These are phyloP conservation scores for Solanum aculeatissimum DNA, from an alignment of 305 asterid genomes.

Conservation along the genomic window DNA sequence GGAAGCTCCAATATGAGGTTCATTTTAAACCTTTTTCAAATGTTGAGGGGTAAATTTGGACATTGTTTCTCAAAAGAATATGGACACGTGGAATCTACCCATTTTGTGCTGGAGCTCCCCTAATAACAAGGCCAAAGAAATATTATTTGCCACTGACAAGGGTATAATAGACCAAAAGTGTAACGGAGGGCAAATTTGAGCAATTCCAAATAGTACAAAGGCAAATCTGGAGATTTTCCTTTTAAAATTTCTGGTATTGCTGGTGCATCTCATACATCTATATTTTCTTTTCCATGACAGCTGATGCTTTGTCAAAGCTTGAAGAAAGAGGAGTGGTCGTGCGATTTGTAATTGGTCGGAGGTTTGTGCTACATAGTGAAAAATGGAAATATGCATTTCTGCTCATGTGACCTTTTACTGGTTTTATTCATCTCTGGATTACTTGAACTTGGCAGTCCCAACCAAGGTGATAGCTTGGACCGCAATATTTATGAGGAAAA, in stretches of 20 bases:
- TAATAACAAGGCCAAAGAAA: background rate
- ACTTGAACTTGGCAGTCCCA: conserved; percentile 57
- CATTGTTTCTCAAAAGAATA: background rate
- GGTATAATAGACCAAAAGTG: background rate
- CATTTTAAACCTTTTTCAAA: background rate
- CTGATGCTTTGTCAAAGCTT: conserved; percentile 51
- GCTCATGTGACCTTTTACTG: background rate
- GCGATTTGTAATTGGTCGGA: conserved; percentile 84
- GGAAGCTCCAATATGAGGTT: background rate
- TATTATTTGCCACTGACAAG: background rate
- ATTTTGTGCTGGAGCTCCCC: background rate
- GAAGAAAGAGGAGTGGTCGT: conserved; percentile 78
- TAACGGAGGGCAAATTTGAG: background rate
- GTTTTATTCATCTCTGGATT: background rate
- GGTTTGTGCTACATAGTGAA: conserved; percentile 35
- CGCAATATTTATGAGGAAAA: conserved; percentile 79
- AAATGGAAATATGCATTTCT: background rate
- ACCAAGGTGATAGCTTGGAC: conserved; percentile 98
- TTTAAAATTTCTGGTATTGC: background rate
- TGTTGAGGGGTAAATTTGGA: background rate
- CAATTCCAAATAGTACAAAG: background rate
- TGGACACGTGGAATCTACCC: background rate
- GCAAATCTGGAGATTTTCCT: background rate
- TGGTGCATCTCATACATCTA: background rate
- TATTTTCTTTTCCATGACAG: conserved; percentile 33